Percentiles rank a stretch among this genome's conserved stretches.
phyloP scores from a whole-genome alignment of 768 basidiomycete genomes.

The Gloeophyllum trabeum region DNA sequence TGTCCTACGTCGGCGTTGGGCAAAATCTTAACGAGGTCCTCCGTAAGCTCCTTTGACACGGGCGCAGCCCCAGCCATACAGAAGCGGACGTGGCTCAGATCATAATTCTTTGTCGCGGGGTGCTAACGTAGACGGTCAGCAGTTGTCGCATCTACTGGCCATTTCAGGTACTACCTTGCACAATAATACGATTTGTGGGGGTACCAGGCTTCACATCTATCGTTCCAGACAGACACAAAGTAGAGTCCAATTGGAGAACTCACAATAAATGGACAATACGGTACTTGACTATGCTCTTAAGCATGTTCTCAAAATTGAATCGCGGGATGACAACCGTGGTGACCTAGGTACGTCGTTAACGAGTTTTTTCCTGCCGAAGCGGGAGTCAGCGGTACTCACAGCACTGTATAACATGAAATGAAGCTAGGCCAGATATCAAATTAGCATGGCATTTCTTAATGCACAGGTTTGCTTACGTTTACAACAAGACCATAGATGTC shows the following conservation, averaged over 20 bases:
- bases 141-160: background rate
- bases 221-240: background rate
- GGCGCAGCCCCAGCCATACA: constrained; percentile 22
- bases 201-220: constrained; percentile 15
- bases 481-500: constrained; percentile 31
- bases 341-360: too few species aligned
- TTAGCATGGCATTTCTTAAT: background rate
- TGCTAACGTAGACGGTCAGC: constrained; percentile 8
- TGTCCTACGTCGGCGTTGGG: constrained; percentile 46
- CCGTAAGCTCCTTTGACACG: constrained; percentile 19
- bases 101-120: constrained; percentile 18
- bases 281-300: constrained; percentile 22
- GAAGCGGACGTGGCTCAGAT: constrained; percentile 17
- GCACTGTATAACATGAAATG: constrained; percentile 18
- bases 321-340: constrained; percentile 20
- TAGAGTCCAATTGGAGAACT: too few species aligned
- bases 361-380: too few species aligned
- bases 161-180: constrained; percentile 18
- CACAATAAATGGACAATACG: constrained; percentile 19
- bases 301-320: constrained; percentile 17
- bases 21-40: constrained; percentile 35
- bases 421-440: constrained; percentile 9
- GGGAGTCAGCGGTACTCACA: too few species aligned
- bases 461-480: constrained; percentile 9
- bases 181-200: constrained; percentile 23